Percentiles rank a stretch among this genome's conserved stretches.
These are phyloP conservation scores for Cladosporium sp. DNA, from an alignment of 2,329 filamentous ascomycete species.

Conservation along the genomic window DNA sequence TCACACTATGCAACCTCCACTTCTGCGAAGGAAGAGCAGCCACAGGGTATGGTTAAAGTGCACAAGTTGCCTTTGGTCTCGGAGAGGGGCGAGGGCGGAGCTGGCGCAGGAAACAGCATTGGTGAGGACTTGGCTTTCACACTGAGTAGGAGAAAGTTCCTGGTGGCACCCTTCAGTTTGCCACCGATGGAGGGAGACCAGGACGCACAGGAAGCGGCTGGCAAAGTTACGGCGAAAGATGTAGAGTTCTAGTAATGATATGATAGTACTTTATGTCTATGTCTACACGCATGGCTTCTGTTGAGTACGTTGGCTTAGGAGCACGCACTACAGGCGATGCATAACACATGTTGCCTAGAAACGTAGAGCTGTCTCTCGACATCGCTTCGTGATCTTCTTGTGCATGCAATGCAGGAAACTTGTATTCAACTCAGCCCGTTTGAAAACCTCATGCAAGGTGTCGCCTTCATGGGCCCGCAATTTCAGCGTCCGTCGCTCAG, in stretches of 20 bases:
- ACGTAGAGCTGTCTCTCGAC: too few species aligned
- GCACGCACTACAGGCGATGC: too few species aligned
- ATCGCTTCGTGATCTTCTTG: too few species aligned
- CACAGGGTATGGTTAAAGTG: slow-evolving; percentile 80
- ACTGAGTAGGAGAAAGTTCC: slow-evolving; percentile 75
- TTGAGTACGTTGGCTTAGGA: background rate
- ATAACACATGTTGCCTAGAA: too few species aligned
- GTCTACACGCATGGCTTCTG: background rate
- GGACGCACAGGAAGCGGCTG: slow-evolving; percentile 52
- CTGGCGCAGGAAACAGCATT: slow-evolving; percentile 57
- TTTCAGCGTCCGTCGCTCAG: too few species aligned
- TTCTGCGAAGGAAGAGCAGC: slow-evolving; percentile 61
- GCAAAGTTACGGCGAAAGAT: slow-evolving; percentile 57
- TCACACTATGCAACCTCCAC: slow-evolving; percentile 12
- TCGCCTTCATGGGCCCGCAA: too few species aligned
- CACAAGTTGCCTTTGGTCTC: slow-evolving; percentile 81
- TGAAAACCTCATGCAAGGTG: too few species aligned
- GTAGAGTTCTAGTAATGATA: slow-evolving; percentile 61
- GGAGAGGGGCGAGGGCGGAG: slow-evolving; percentile 78
- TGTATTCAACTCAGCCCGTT: too few species aligned
- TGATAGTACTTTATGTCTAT: background rate
- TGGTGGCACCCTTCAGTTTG: slow-evolving; percentile 83
- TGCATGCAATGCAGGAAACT: too few species aligned
- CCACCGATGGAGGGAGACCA: slow-evolving; percentile 78
- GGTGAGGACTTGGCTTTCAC: slow-evolving; percentile 89